These are phyloP conservation scores for Puccinia horiana DNA, from an alignment of 1,284 basidiomycete genomes.

Conservation along the genomic window DNA sequence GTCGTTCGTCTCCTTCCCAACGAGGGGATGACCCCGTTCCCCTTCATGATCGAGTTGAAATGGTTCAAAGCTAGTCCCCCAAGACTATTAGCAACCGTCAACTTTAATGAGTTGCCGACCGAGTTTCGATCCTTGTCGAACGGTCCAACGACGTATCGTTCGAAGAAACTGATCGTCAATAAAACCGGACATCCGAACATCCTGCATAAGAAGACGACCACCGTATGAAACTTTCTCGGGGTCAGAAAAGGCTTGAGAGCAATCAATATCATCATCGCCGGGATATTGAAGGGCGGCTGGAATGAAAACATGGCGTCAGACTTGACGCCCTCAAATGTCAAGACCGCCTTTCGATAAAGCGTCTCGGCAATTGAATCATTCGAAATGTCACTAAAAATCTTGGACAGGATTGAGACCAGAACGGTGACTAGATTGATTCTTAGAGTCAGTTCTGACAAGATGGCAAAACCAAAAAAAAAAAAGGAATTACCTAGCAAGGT, in stretches of 20 bases:
- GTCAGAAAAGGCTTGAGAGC: constrained; percentile 44
- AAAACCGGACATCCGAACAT: constrained; percentile 46
- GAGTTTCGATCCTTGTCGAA: constrained; percentile 42
- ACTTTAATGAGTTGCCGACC: constrained; percentile 37
- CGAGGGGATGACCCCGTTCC: background rate
- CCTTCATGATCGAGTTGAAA: constrained; percentile 15
- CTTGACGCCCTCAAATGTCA: constrained; percentile 48
- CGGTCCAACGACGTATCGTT: constrained; percentile 37
- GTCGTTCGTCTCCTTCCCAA: constrained; percentile 3
- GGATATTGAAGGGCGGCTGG: constrained; percentile 48
- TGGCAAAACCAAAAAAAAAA: background rate
- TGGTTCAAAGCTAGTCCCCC: constrained; percentile 33
- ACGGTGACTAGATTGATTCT: constrained; percentile 33
- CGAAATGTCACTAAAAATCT: constrained; percentile 49
- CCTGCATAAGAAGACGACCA: constrained; percentile 40
- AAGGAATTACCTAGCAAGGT: constrained; percentile 39
- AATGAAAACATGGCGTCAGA: constrained; percentile 47
- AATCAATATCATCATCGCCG: constrained; percentile 45
- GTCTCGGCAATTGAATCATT: constrained; percentile 49
- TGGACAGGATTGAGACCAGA: constrained; percentile 46
- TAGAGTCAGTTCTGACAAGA: background rate
- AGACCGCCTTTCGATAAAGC: constrained; percentile 45
- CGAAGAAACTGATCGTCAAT: constrained; percentile 45
- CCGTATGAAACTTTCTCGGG: constrained; percentile 46
- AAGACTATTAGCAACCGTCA: constrained; percentile 40